Evolutionary conservation across 1,284 basidiomycete genomes (phyloP).

Genomic region (Puccinia hordei): DNA sequence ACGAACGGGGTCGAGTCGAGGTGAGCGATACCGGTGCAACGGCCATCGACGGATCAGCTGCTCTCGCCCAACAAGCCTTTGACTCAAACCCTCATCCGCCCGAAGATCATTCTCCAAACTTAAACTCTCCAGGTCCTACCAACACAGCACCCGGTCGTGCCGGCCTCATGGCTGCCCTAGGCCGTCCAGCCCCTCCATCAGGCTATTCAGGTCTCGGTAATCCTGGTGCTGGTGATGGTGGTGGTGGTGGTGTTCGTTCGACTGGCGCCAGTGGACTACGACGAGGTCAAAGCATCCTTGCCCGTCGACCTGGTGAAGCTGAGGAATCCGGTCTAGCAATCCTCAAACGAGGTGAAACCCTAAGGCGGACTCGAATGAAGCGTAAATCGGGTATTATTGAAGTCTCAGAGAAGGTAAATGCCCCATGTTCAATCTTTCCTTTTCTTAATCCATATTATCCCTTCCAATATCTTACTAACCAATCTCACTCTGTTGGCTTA

Average conservation of each 20-base stretch:
- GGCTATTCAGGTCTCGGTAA: constrained; percentile 16
- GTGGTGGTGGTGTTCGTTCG: constrained; percentile 18
- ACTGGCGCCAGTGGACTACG: constrained; percentile 64
- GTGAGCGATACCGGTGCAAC: constrained; percentile 39
- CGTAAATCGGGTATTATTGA: constrained; percentile 60
- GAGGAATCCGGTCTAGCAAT: constrained; percentile 82
- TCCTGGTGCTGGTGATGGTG: background rate
- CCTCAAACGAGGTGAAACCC: constrained; percentile 77
- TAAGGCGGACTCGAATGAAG: constrained; percentile 67
- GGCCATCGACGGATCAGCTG: constrained; percentile 26
- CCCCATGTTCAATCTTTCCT: background rate
- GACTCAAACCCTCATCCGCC: constrained; percentile 78
- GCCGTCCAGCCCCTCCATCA: constrained; percentile 54
- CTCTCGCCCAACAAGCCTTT: constrained; percentile 58
- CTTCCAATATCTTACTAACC: too few species aligned
- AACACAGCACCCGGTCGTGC: constrained; percentile 34
- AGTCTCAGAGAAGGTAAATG: constrained; percentile 55
- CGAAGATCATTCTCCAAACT: constrained; percentile 51
- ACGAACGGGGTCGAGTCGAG: constrained; percentile 59
- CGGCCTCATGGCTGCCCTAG: constrained; percentile 47
- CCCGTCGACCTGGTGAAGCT: constrained; percentile 69
- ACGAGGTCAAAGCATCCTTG: constrained; percentile 82
- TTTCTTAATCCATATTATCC: too few species aligned
- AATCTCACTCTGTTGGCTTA: too few species aligned
- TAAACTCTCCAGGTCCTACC: constrained; percentile 23